Percentiles rank a stretch among this genome's conserved stretches.
Conservation (phyloP, 805 yeast species). For the Candida ficus region DNA sequence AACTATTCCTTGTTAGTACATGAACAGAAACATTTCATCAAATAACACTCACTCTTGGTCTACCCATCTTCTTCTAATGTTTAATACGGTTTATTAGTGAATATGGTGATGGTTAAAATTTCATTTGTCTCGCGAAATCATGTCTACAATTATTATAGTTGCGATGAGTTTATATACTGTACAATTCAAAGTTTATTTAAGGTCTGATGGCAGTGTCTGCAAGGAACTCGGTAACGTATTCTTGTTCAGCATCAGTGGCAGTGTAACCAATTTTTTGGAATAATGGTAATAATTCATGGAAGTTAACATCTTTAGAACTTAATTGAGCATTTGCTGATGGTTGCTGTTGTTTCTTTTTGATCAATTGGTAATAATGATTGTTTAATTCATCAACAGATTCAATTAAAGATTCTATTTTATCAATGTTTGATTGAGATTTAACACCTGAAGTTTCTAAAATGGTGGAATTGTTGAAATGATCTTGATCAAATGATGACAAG, state of each 20-base stretch:
- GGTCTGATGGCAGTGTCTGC: slow-evolving; percentile 20
- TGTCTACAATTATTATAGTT: no score
- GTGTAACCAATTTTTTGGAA: slow-evolving; percentile 26
- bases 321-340: neutral
- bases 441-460: slow-evolving; percentile 16
- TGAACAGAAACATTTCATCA: no score
- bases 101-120: no score
- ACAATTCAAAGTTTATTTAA: slow-evolving; percentile 3
- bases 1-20: slow-evolving; percentile 26
- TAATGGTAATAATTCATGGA: slow-evolving; percentile 26
- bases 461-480: slow-evolving; percentile 17
- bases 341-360: slow-evolving; percentile 18
- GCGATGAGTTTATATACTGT: no score
- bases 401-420: slow-evolving; percentile 19
- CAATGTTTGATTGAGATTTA: slow-evolving; percentile 16
- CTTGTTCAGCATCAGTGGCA: slow-evolving; percentile 24
- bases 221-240: slow-evolving; percentile 20
- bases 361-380: slow-evolving; percentile 22
- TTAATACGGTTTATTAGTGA: no score
- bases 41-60: slow-evolving; percentile 22
- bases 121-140: no score
- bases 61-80: no score
- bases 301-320: slow-evolving; percentile 8
- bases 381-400: slow-evolving; percentile 23
- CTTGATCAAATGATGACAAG: slow-evolving; percentile 31